Evolutionary conservation across 1,139 yeast species (phyloP), one percentile per base, ranked within the genome.

Genomic region (Suhomyces bokatorum): DNA sequence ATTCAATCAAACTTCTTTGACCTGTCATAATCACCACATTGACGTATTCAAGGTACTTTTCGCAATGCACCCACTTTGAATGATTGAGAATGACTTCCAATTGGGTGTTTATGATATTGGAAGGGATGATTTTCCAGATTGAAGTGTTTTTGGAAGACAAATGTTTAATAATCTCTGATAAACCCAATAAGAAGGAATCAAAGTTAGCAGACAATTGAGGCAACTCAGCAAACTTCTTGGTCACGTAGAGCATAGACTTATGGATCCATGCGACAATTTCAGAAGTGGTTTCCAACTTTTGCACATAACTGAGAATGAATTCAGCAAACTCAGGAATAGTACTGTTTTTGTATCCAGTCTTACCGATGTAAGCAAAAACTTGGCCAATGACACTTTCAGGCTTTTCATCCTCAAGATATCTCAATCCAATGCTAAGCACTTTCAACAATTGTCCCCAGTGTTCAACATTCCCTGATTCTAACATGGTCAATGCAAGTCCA

Each of bases 161-260:
- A 24, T 42, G 43, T 34, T 39, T 40, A 7, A 61, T 39, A 17
- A 62, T 54, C 5, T 46, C 46, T 15, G 53, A 50, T 12, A 68
- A 56, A 1, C 48, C 45, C 2, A 42, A 47, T 40, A 73, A 46
- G 40, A 70, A 68, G 0, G 35, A 20, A 31, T 56, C 46, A 52
- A 81, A 78, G 10, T 64, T 59, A 0, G 43, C 46, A 0, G 78
- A 64, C 12, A 77, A 55, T 5, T 51, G 54, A 1, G 58, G 53
- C 4, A 67, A 62, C 55, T 84, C 87, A 1, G 93, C 84, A 52
- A 84, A 72, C 47, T 75, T 70, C 54, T 80, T 84, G 10, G 91
- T 86, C 33, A 83, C 69, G 56, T 77, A 82, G 8, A 86, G 60
- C 54, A 78, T 69, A 4, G 81, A 69, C 51, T 81, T 78, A 47